Percentiles rank a stretch among this genome's conserved stretches.
Conservation (phyloP, 164 flowering plant genomes). For the Aristolochia californica region DNA sequence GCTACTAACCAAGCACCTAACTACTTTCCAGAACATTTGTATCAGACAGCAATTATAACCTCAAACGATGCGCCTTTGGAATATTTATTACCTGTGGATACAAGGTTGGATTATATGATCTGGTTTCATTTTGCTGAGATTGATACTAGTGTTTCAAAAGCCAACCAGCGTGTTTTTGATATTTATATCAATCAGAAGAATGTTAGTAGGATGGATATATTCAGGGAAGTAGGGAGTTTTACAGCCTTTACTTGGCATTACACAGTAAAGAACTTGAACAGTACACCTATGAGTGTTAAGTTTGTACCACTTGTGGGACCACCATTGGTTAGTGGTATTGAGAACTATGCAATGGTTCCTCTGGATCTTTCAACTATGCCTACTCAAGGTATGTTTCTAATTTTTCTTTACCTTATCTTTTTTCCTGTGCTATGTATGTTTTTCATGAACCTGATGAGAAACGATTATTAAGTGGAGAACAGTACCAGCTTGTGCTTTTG, state of each 20-base stretch:
- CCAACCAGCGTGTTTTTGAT: conserved; percentile 78
- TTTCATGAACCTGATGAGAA: background rate
- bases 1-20: conserved; percentile 46
- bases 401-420: background rate
- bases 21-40: conserved; percentile 75
- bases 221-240: conserved; percentile 55
- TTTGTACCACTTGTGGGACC: conserved; percentile 59
- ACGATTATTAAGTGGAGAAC: background rate
- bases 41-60: conserved; percentile 50
- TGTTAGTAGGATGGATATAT: conserved; percentile 68
- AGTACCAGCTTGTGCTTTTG: too few relatives aligned
- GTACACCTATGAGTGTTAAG: conserved; percentile 46
- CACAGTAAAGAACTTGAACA: conserved; percentile 66
- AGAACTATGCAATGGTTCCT: conserved; percentile 90
- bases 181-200: conserved; percentile 55
- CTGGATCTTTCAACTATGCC: conserved; percentile 63
- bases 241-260: conserved; percentile 60
- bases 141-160: conserved; percentile 43
- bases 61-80: conserved; percentile 30
- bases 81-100: conserved; percentile 64
- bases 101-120: conserved; percentile 76
- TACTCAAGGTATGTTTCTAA: conserved; percentile 51
- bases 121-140: conserved; percentile 98
- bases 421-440: background rate
- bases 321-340: conserved; percentile 69